phyloP scores from a whole-genome alignment of 192 early-diverging fungal genomes.

The Umbelopsis ramanniana region DNA sequence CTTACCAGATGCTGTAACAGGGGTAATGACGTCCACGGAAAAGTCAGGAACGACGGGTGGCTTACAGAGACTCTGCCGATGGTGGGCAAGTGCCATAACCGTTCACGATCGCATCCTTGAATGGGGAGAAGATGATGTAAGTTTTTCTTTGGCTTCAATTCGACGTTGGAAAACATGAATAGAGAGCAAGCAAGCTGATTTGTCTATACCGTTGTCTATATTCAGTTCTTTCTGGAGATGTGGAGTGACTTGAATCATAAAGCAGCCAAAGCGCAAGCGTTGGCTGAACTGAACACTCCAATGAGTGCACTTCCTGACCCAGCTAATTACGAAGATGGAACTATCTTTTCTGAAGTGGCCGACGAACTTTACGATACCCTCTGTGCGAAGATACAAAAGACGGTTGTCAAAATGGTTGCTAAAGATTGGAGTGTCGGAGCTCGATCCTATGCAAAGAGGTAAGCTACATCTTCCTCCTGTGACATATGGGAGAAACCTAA shows the following conservation, averaged over 20 bases:
- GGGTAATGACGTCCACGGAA: conserved; percentile 46
- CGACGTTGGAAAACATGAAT: neutral
- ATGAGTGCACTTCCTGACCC: conserved; percentile 27
- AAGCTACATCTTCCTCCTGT: conserved; percentile 5
- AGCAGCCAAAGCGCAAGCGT: conserved; percentile 19
- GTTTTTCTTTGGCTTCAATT: conserved; percentile 1
- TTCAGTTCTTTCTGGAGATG: conserved; percentile 59
- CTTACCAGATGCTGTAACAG: conserved; percentile 53
- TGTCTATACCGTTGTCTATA: no score
- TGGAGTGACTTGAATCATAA: conserved; percentile 45
- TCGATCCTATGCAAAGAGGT: conserved; percentile 51
- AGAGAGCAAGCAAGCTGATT: neutral
- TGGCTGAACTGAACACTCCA: conserved; percentile 32
- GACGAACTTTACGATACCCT: conserved; percentile 23
- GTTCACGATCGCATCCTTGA: conserved; percentile 47
- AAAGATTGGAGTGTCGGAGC: conserved; percentile 50
- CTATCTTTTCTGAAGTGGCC: conserved; percentile 51
- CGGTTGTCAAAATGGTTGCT: conserved; percentile 47
- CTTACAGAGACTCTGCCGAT: conserved; percentile 53
- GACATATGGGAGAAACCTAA: no score
- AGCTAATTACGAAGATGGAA: conserved; percentile 22
- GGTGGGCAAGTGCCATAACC: conserved; percentile 54
- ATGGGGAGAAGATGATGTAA: conserved; percentile 62
- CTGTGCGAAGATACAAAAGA: conserved; percentile 40
- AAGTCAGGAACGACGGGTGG: conserved; percentile 40